These are phyloP conservation scores for Oryza glaberrima DNA, from an alignment of 176 grass and related monocot genomes.

Conservation along the genomic window DNA sequence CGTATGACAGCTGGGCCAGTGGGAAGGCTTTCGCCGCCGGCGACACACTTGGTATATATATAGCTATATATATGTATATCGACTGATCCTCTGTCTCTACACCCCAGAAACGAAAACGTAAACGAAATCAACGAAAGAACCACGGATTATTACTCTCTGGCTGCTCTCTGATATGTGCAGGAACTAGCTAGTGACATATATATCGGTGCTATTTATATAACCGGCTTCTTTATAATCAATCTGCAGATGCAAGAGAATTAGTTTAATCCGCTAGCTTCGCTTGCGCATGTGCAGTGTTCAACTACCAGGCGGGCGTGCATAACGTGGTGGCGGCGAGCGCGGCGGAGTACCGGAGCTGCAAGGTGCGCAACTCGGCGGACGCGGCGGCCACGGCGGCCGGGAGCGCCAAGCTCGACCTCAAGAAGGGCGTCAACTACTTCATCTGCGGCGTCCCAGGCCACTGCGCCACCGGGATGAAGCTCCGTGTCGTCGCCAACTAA, in stretches of 20 bases:
- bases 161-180: too few species aligned
- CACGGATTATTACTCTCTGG: too few species aligned
- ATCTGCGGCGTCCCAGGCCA: conserved; percentile 73
- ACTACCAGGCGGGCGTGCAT: conserved; percentile 56
- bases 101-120: too few species aligned
- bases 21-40: conserved; percentile 49
- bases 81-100: too few species aligned
- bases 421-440: conserved; percentile 70
- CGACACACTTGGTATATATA: conserved; percentile 47
- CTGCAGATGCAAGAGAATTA: too few species aligned
- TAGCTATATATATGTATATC: too few species aligned
- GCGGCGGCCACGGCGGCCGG: conserved; percentile 28
- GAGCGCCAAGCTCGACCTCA: conserved; percentile 46
- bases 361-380: not conserved
- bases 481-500: conserved; percentile 65
- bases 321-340: conserved; percentile 64
- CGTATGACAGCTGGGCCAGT: conserved; percentile 63
- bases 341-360: conserved; percentile 59
- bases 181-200: too few species aligned
- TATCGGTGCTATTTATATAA: too few species aligned
- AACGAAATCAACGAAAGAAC: too few species aligned
- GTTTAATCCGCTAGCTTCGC: too few species aligned
- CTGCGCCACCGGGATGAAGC: conserved; percentile 73
- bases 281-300: conserved; percentile 51
- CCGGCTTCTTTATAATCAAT: too few species aligned